phyloP scores from a whole-genome alignment of 2,329 filamentous ascomycete species.

The Penicillium olsonii region DNA sequence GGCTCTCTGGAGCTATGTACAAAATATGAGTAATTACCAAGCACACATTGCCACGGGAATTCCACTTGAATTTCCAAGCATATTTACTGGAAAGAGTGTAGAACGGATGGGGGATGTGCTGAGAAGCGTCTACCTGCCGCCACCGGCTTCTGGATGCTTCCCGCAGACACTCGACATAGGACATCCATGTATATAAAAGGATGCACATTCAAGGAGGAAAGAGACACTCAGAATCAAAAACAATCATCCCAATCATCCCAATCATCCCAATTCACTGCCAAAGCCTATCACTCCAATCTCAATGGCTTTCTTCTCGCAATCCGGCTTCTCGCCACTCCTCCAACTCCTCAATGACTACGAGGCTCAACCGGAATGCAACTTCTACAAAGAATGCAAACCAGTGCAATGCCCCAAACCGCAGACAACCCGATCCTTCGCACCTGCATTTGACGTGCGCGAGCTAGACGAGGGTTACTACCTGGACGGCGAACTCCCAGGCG shows the following conservation, averaged over 20 bases:
- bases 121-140: slow-evolving; percentile 15
- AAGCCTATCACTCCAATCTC: slow-evolving; percentile 15
- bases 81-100: too few relatives aligned
- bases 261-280: too few relatives aligned
- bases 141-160: slow-evolving; percentile 22
- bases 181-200: too few relatives aligned
- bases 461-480: slow-evolving; percentile 43
- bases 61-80: too few relatives aligned
- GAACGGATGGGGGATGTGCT: too few relatives aligned
- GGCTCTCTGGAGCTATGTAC: too few relatives aligned
- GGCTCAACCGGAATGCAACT: slow-evolving; percentile 30
- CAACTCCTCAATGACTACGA: slow-evolving; percentile 46
- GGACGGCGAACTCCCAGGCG: slow-evolving; percentile 49
- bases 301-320: slow-evolving; percentile 45
- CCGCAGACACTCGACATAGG: too few relatives aligned
- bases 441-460: slow-evolving; percentile 49
- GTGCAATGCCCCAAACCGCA: slow-evolving; percentile 5
- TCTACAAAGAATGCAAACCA: slow-evolving; percentile 14
- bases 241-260: too few relatives aligned
- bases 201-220: too few relatives aligned
- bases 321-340: slow-evolving; percentile 45
- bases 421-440: slow-evolving; percentile 35
- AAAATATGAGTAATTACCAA: too few relatives aligned
- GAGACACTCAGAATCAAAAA: slow-evolving; percentile 1
- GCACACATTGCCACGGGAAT: too few relatives aligned